A percentile compares a stretch with the other conserved stretches of the same genome.
phyloP scores from a whole-genome alignment of 768 basidiomycete species.

The Hericium erinaceus region DNA sequence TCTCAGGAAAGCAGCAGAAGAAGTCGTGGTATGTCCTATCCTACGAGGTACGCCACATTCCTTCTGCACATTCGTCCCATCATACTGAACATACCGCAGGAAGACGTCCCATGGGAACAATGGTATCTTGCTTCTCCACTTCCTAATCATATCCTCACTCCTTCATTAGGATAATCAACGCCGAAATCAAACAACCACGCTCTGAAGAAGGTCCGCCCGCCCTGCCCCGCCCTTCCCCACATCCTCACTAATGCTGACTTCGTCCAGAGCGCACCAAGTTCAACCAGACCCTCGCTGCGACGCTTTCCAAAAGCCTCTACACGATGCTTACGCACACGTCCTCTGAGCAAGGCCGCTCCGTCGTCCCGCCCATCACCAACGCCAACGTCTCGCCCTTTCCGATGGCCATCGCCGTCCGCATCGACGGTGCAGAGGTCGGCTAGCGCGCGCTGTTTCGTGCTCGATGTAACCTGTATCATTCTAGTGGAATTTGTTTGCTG shows the following conservation, averaged over 20 bases:
- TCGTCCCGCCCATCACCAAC: conserved; percentile 75
- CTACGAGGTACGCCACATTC: conserved; percentile 27
- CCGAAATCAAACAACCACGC: conserved; percentile 66
- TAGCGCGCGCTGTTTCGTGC: conserved; percentile 8
- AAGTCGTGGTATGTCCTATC: conserved; percentile 71
- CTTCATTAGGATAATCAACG: conserved; percentile 60
- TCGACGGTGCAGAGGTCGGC: conserved; percentile 58
- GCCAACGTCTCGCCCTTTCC: conserved; percentile 71
- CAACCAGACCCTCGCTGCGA: conserved; percentile 45
- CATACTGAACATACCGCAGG: conserved; percentile 27
- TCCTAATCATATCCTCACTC: not conserved
- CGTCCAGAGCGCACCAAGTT: conserved; percentile 34
- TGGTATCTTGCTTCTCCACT: conserved; percentile 35
- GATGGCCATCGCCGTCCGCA: conserved; percentile 54
- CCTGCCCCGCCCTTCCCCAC: not conserved
- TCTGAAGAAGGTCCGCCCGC: conserved; percentile 43
- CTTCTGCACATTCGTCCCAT: not conserved
- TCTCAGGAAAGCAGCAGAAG: conserved; percentile 69
- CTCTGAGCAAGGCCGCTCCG: conserved; percentile 64
- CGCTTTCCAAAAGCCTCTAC: conserved; percentile 56
- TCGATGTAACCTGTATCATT: too few species aligned
- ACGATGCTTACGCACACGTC: conserved; percentile 73
- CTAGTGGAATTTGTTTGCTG: too few species aligned
- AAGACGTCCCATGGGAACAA: conserved; percentile 83
- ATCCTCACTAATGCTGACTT: too few species aligned